Evolutionary conservation across 441 rosid species (phyloP).

Genomic region (Biscutella laevigata): DNA sequence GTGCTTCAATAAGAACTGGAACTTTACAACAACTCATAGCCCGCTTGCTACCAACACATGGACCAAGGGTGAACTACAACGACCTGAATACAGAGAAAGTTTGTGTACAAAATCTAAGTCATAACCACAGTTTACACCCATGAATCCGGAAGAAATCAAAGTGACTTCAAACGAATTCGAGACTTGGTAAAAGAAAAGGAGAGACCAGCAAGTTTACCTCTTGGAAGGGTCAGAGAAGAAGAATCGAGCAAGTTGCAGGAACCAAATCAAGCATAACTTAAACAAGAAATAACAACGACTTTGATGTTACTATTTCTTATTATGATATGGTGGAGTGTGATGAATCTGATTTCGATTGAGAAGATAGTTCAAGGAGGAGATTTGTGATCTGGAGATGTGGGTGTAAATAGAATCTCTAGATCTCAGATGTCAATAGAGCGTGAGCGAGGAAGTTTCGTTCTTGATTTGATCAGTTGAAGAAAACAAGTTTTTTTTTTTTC

Average conservation of each 20-base stretch:
- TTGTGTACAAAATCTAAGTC: background rate
- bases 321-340: constrained; percentile 4
- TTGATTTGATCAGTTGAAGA: constrained; percentile 22
- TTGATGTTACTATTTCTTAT: constrained; percentile 12
- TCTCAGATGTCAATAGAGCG: constrained; percentile 22
- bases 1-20: constrained; percentile 36
- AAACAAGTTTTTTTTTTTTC: background rate
- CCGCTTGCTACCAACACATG: constrained; percentile 29
- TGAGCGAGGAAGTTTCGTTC: constrained; percentile 30
- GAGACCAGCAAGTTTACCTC: constrained; percentile 13
- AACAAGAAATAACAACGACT: constrained; percentile 2
- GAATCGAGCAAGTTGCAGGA: constrained; percentile 16
- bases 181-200: background rate
- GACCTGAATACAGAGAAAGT: constrained; percentile 1
- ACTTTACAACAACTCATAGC: constrained; percentile 41
- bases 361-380: constrained; percentile 2
- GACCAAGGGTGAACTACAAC: constrained; percentile 14
- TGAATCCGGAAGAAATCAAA: background rate
- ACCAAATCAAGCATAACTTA: constrained; percentile 11
- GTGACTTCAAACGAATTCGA: background rate
- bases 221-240: constrained; percentile 16
- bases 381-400: constrained; percentile 18
- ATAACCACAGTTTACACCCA: background rate
- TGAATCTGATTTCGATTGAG: background rate
- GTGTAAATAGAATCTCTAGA: constrained; percentile 16